Percentiles rank a stretch among this genome's conserved stretches.
Conservation (phyloP, 148 eudicot genomes). For the Fagopyrum tataricum region DNA sequence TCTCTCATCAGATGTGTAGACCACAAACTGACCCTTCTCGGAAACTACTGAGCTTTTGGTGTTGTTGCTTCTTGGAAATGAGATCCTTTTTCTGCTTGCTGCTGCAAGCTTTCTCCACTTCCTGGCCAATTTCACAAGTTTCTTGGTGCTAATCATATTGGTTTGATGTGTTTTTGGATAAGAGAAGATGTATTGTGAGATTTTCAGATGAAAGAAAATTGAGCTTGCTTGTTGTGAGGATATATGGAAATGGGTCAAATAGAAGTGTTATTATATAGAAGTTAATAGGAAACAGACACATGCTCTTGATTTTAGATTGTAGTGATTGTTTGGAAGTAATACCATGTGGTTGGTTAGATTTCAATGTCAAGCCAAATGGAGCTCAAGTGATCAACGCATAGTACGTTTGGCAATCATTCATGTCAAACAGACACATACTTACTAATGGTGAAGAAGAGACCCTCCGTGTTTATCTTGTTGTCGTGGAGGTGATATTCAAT, state of each 20-base stretch:
- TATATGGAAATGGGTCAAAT: neutral
- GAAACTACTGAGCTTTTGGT: neutral
- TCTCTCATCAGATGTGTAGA: constrained; percentile 14
- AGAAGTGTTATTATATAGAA: too few relatives aligned
- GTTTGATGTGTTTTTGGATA: neutral
- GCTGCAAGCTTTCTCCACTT: neutral
- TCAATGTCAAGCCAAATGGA: neutral
- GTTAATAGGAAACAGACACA: neutral
- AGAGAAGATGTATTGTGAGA: neutral
- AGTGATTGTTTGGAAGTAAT: neutral
- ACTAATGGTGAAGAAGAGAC: too few relatives aligned
- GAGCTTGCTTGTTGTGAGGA: neutral
- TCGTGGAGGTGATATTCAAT: too few relatives aligned
- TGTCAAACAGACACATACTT: too few relatives aligned
- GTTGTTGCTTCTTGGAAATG: neutral
- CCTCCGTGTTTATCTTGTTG: too few relatives aligned
- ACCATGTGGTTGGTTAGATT: neutral
- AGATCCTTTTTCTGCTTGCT: constrained; percentile 20
- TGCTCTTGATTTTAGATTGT: neutral
- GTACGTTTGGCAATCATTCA: too few relatives aligned
- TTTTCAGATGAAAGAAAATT: neutral
- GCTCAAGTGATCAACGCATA: too few relatives aligned
- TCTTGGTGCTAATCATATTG: constrained; percentile 13
- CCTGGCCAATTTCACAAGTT: constrained; percentile 25
- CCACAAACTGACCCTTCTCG: constrained; percentile 23